Evolutionary conservation across 768 basidiomycete genomes (phyloP).

Genomic region (Pleurotus platypus): DNA sequence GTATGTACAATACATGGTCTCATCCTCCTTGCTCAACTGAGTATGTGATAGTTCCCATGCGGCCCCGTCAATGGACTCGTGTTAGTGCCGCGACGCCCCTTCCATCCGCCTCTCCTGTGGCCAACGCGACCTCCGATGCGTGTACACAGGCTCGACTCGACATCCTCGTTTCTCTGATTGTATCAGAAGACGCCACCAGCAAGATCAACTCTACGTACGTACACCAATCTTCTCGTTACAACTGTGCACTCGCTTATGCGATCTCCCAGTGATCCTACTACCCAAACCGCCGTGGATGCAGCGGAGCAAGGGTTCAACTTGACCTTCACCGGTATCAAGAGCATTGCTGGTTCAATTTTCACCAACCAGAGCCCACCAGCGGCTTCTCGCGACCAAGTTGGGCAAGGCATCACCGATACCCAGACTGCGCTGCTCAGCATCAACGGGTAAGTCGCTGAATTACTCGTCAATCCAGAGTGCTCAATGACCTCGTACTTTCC

Average conservation of each 20-base stretch:
- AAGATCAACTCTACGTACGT: conserved; percentile 1
- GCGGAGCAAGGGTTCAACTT: conserved; percentile 2
- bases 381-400: conserved; percentile 9
- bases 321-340: conserved; percentile 1
- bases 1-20: background rate
- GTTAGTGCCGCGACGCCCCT: background rate
- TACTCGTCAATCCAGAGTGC: too few relatives aligned
- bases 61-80: background rate
- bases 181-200: conserved; percentile 2
- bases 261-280: background rate
- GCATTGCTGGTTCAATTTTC: conserved; percentile 4
- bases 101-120: background rate
- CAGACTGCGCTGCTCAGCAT: conserved; percentile 6
- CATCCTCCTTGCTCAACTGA: background rate
- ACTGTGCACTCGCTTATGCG: background rate
- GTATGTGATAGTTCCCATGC: background rate
- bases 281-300: background rate
- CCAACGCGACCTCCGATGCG: background rate
- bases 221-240: background rate
- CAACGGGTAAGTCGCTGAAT: conserved; percentile 5
- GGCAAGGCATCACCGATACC: background rate
- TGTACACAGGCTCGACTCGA: conserved; percentile 5
- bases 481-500: too few relatives aligned
- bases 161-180: conserved; percentile 1
- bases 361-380: conserved; percentile 6